phyloP scores from a whole-genome alignment of 2,329 filamentous ascomycete genomes.

The Emmonsiellopsis sp. region DNA sequence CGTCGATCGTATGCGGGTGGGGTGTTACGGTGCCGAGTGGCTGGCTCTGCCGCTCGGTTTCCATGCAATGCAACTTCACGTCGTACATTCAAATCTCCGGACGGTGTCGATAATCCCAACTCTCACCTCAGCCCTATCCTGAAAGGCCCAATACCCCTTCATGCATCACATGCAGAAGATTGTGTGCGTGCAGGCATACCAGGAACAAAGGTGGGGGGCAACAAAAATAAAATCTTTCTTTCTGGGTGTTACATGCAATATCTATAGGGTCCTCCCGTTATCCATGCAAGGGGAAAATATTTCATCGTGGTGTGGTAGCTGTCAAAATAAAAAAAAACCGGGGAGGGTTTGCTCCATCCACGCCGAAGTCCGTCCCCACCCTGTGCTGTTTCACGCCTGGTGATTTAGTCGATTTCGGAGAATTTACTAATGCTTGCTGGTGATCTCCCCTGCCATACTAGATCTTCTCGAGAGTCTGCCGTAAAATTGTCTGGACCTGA shows the following conservation, averaged over 20 bases:
- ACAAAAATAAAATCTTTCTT: too few relatives aligned
- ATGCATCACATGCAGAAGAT: too few relatives aligned
- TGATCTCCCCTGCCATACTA: background rate
- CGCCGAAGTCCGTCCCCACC: background rate
- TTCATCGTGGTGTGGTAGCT: too few relatives aligned
- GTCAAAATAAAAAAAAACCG: too few relatives aligned
- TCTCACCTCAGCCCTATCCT: background rate
- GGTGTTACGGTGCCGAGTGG: background rate
- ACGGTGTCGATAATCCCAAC: background rate
- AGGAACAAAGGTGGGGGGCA: too few relatives aligned
- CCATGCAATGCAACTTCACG: background rate
- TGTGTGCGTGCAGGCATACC: too few relatives aligned
- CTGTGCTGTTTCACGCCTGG: background rate
- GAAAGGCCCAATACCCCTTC: too few relatives aligned
- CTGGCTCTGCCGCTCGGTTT: background rate
- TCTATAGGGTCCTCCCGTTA: too few relatives aligned
- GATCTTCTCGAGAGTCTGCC: constrained; percentile 12
- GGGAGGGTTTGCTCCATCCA: too few relatives aligned
- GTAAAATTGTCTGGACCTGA: constrained; percentile 25
- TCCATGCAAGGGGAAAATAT: too few relatives aligned
- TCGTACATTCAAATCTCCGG: background rate
- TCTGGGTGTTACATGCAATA: too few relatives aligned
- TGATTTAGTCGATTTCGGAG: background rate
- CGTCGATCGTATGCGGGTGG: background rate
- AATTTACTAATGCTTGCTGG: background rate